Percentiles rank a stretch among this genome's conserved stretches.
phyloP scores from a whole-genome alignment of 805 yeast species.

The Starmerella floricola region DNA sequence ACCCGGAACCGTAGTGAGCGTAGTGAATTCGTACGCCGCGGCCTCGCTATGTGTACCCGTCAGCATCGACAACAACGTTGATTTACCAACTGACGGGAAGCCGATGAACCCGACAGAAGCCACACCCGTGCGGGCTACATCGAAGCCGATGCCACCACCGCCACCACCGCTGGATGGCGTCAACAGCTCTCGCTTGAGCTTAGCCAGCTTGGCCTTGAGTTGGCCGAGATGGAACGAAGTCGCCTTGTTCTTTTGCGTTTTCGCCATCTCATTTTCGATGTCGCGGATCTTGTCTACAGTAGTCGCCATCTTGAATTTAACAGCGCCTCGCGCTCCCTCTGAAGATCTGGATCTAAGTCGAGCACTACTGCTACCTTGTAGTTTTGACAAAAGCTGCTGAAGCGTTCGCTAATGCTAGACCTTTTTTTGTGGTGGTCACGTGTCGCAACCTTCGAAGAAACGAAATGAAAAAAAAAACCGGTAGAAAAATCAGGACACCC shows the following conservation, averaged over 20 bases:
- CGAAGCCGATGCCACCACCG: slow-evolving; percentile 88
- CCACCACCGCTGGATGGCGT: slow-evolving; percentile 70
- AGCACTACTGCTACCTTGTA: too few species aligned
- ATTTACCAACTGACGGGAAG: slow-evolving; percentile 82
- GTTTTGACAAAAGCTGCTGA: neutral
- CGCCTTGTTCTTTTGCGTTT: slow-evolving; percentile 94
- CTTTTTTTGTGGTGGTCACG: neutral
- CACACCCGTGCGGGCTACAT: slow-evolving; percentile 97
- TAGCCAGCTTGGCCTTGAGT: slow-evolving; percentile 90
- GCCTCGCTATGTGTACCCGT: slow-evolving; percentile 96
- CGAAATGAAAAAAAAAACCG: neutral
- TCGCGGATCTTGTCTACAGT: slow-evolving; percentile 53
- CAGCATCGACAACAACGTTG: slow-evolving; percentile 67
- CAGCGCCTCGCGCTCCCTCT: neutral
- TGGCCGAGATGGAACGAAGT: slow-evolving; percentile 96
- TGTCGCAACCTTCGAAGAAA: neutral
- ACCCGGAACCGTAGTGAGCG: slow-evolving; percentile 95
- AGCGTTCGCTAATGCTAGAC: neutral
- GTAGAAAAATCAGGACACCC: too few species aligned
- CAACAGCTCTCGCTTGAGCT: slow-evolving; percentile 80
- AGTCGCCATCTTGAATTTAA: slow-evolving; percentile 39
- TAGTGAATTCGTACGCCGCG: slow-evolving; percentile 96
- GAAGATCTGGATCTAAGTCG: neutral
- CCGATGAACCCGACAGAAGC: slow-evolving; percentile 97
- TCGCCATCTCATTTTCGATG: slow-evolving; percentile 96